Evolutionary conservation across 768 basidiomycete species (phyloP), one percentile per base, ranked within the genome.

Genomic region (Psilocybe cyanescens): DNA sequence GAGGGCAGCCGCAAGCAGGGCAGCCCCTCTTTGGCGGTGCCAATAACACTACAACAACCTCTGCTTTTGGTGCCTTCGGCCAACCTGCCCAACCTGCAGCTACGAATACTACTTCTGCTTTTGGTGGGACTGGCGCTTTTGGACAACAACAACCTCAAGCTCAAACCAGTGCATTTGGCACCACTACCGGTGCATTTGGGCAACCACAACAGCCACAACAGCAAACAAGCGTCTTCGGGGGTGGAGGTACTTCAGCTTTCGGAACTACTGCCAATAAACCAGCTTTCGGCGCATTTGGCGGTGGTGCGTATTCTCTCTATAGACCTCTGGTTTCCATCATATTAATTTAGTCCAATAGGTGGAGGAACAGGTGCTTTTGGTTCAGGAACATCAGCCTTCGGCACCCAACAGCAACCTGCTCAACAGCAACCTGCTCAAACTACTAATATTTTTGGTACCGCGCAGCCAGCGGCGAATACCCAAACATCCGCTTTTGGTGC

Each of bases 11-110:
- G 11, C 82, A 81, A 64, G 63, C 75, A 62, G 65, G 66, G 31
- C 58, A 75, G 8, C 74, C 78, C 17, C 63, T 76, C n/a, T 81
- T 81, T 58, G 79, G 80, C 5, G 67, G 58, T 12, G 59, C 71
- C 9, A 64, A 74, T 6, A 71, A 75, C 55, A 70, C 75, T 3
- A 65, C 77, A 17, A 67, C 78, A 8, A 65, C 57, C 19, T 67
- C 74, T 16, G 79, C 74, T 12, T 83, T 83, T 64, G 79, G 82
- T 54, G 74, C 78, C 1, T 85, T 86, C 68, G 79, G 79, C 14
- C 65, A 71, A 55, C 63, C 71, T 7, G 65, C 62, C 17, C 68
- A 71, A 67, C 69, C 68, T 29, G 62, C 74, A 16, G 60, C 72
- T 1, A 57, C 74, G 2, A 65, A 73, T 29, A 71, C 73, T 16